Evolutionary conservation across 106 monocot species (phyloP), one percentile per base, ranked within the genome.

Genomic region (Dactylorhiza incarnata): DNA sequence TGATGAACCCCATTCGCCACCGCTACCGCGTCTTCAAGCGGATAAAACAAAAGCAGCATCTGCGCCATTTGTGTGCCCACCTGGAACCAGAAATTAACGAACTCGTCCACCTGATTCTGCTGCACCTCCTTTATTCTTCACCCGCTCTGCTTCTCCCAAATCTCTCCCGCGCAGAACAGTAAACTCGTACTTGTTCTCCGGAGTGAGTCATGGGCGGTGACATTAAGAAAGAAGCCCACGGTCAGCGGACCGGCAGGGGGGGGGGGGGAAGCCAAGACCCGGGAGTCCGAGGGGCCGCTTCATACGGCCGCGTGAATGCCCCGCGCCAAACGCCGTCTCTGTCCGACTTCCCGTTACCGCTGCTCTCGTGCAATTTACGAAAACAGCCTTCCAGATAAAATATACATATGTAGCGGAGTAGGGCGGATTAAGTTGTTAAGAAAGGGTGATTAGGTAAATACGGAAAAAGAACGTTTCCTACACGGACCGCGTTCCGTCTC

Each of bases 401-500:
- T 26, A 24, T 26, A 15, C 29, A 11, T 12, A 66, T 29, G 13
- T 10, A 20, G 29, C 66, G 0, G n/a, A n/a, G n/a, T 26, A 13
- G 9, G 6, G 7, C 9, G 5, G 10, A 9, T 11, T 66, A 37
- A 66, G 29, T 37, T 37, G 20, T 24, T 5, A 8, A 4, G 5
- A 7, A 19, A 46, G 69, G 69, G 26, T 11, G 24, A 46, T 10
- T 24, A 1, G 16, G 45, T 46, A 69, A 69, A 43, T 45, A n/a
- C 19, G 14, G 45, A 5, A 7, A 17, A 69, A 69, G 11, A 46
- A 46, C 69, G 69, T 69, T 69, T 69, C 16, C 45, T 5, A 5
- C 19, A 76, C 66, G 66, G 24, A 49, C 8, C 50, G 73, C 52
- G 67, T 67, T 43, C 76, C 76, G 67, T 67, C 45, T 49, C n/a